Conservation (phyloP, 83 land plant genomes). For the Diphasiastrum complanatum region DNA sequence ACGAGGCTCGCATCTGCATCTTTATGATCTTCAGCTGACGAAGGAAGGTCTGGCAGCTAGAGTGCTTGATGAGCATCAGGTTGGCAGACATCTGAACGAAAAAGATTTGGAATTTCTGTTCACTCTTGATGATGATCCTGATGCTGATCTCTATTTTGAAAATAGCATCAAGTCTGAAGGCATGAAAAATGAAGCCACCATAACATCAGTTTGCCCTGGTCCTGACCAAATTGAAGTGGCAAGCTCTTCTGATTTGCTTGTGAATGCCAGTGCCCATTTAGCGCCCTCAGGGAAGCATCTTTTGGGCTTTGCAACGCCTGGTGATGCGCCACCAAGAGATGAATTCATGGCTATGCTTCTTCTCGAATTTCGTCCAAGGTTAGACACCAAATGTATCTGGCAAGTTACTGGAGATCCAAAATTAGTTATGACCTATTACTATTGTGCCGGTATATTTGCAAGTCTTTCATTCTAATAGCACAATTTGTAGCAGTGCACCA, state of each 20-base stretch:
- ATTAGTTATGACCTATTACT: conserved; percentile 2
- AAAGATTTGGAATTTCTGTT: conserved; percentile 81
- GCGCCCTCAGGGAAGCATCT: conserved; percentile 1
- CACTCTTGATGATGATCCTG: conserved; percentile 75
- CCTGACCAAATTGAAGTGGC: neutral
- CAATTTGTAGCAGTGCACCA: neutral
- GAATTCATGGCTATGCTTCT: conserved; percentile 37
- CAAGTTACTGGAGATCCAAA: neutral
- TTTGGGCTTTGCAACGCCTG: neutral
- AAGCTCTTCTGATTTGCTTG: neutral
- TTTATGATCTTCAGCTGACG: conserved; percentile 47
- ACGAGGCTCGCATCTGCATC: neutral
- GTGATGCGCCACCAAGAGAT: conserved; percentile 37
- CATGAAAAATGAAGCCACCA: no score
- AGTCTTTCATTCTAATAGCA: neutral
- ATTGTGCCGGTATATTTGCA: neutral
- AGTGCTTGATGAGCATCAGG: conserved; percentile 87
- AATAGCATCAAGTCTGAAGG: no score
- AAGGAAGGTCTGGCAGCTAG: conserved; percentile 97
- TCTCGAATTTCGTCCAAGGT: conserved; percentile 33
- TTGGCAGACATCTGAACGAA: conserved; percentile 65
- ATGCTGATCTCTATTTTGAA: no score
- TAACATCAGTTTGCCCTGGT: no score
- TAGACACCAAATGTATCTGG: neutral
- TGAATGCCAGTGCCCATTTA: no score